phyloP scores from a whole-genome alignment of 169 alveolate genomes.

The Plasmodium ovale region DNA sequence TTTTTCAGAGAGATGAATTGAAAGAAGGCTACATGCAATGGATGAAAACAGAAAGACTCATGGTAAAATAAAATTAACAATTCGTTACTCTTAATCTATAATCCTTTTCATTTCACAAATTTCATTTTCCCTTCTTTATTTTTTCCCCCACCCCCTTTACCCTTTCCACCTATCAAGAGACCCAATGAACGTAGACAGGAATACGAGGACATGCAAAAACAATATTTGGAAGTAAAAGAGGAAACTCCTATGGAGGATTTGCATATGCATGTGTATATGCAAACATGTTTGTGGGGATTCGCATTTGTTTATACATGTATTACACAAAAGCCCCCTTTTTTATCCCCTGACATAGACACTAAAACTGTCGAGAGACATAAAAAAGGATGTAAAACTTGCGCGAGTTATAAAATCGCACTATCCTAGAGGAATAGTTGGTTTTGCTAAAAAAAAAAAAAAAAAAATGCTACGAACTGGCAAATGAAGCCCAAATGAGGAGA shows the following conservation, averaged over 20 bases:
- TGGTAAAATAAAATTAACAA: slow-evolving; percentile 13
- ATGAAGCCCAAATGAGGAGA: too few species aligned
- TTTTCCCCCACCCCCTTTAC: not conserved
- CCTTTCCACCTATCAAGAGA: slow-evolving; percentile 13
- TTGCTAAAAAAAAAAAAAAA: not conserved
- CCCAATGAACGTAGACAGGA: slow-evolving; percentile 59
- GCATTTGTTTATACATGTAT: not conserved
- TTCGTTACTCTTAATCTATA: not conserved
- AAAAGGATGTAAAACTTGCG: slow-evolving; percentile 62
- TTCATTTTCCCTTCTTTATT: not conserved
- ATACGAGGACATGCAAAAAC: slow-evolving; percentile 57
- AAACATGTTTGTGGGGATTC: not conserved
- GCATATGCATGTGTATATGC: slow-evolving; percentile 6
- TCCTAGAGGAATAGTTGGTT: slow-evolving; percentile 77
- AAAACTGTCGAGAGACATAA: slow-evolving; percentile 56
- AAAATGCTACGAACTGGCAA: not conserved
- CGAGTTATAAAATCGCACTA: slow-evolving; percentile 57
- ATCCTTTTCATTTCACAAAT: not conserved
- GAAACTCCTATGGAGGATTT: too few species aligned
- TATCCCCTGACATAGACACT: slow-evolving; percentile 10
- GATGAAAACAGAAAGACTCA: slow-evolving; percentile 52
- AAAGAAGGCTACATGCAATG: slow-evolving; percentile 44
- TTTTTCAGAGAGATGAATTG: slow-evolving; percentile 39
- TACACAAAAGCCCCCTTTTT: not conserved
- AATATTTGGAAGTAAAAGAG: slow-evolving; percentile 57